Conservation (phyloP, 805 yeast genomes). For the Candida argentea region DNA sequence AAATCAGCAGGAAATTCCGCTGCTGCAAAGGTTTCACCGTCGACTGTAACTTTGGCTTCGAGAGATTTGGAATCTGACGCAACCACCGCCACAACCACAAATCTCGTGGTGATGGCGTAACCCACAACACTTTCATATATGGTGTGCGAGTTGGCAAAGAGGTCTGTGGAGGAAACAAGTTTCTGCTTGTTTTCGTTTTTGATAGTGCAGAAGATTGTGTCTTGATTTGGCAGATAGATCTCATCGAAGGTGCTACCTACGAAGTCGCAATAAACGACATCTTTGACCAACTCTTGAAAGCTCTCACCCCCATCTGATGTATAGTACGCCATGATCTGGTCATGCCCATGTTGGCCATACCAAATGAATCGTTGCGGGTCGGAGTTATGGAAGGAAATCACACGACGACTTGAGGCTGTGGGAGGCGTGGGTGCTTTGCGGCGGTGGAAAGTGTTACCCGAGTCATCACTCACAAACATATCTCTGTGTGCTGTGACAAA, state of each 20-base stretch:
- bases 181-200: conserved; percentile 16
- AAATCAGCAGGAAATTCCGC: conserved; percentile 67
- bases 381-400: conserved; percentile 51
- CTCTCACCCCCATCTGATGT: conserved; percentile 60
- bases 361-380: conserved; percentile 54
- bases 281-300: conserved; percentile 45
- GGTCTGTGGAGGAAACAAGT: conserved; percentile 42
- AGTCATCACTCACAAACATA: conserved; percentile 53
- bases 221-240: conserved; percentile 18
- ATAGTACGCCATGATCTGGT: conserved; percentile 42
- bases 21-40: conserved; percentile 68
- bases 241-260: conserved; percentile 42
- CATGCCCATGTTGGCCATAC: conserved; percentile 41
- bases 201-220: conserved; percentile 59
- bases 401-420: conserved; percentile 14
- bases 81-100: conserved; percentile 58
- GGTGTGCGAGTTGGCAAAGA: conserved; percentile 31
- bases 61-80: conserved; percentile 37
- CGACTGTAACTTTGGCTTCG: conserved; percentile 64
- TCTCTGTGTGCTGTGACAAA: conserved; percentile 38
- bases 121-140: conserved; percentile 58
- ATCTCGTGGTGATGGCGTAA: conserved; percentile 61
- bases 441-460: conserved; percentile 49
- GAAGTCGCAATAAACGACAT: conserved; percentile 56
- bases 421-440: conserved; percentile 43